phyloP scores from a whole-genome alignment of 2,329 filamentous ascomycete genomes.

The Pseudogymnoascus sp. region DNA sequence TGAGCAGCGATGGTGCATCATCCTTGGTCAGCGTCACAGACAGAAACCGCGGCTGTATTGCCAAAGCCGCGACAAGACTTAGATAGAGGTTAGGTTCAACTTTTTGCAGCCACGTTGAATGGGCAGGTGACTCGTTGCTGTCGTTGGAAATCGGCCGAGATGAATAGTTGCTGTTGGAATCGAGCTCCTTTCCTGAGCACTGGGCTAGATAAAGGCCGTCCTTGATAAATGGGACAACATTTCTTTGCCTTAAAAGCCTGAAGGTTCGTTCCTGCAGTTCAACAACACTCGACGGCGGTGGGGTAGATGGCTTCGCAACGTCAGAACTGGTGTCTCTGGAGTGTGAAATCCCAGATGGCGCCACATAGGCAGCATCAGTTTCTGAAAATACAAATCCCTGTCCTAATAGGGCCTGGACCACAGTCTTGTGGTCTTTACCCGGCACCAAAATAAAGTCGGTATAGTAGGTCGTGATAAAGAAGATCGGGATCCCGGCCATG shows the following conservation, averaged over 20 bases:
- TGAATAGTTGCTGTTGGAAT: slow-evolving; percentile 26
- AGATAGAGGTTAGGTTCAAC: slow-evolving; percentile 58
- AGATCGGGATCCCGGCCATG: slow-evolving; percentile 87
- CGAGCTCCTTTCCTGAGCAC: slow-evolving; percentile 58
- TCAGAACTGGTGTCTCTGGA: slow-evolving; percentile 36
- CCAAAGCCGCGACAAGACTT: slow-evolving; percentile 53
- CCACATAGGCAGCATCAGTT: slow-evolving; percentile 60
- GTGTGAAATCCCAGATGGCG: slow-evolving; percentile 31
- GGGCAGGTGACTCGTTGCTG: slow-evolving; percentile 22
- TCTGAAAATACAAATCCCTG: slow-evolving; percentile 80
- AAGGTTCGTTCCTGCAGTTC: slow-evolving; percentile 83
- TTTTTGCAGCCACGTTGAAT: slow-evolving; percentile 47
- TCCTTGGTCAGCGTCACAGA: slow-evolving; percentile 66
- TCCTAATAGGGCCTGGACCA: slow-evolving; percentile 68
- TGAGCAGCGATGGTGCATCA: slow-evolving; percentile 64
- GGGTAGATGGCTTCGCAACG: slow-evolving; percentile 50
- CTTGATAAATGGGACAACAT: slow-evolving; percentile 67
- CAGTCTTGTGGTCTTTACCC: slow-evolving; percentile 61
- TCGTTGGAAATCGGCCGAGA: slow-evolving; percentile 32
- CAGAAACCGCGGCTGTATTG: slow-evolving; percentile 59
- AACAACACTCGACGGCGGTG: slow-evolving; percentile 67
- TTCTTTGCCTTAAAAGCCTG: slow-evolving; percentile 66
- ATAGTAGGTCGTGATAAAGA: slow-evolving; percentile 98
- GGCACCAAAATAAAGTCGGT: slow-evolving; percentile 95
- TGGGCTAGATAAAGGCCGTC: slow-evolving; percentile 65